A percentile compares a stretch with the other conserved stretches of the same genome.
phyloP scores from a whole-genome alignment of 2,329 filamentous ascomycete species.

The Penicillium rolfsii region DNA sequence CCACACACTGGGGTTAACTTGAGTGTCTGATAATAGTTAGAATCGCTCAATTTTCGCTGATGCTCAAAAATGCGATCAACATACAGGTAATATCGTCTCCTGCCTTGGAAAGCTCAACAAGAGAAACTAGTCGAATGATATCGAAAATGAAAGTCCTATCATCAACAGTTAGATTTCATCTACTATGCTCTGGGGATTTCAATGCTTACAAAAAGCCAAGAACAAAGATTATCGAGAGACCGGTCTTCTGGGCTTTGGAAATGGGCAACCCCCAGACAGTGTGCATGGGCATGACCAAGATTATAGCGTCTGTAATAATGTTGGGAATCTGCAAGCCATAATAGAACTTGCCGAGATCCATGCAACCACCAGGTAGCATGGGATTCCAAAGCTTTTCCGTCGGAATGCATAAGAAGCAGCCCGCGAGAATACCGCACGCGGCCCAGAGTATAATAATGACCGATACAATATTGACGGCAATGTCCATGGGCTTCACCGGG shows the following conservation, averaged over 20 bases:
- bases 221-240: conserved; percentile 33
- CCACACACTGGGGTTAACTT: conserved; percentile 36
- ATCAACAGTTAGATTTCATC: background rate
- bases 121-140: conserved; percentile 31
- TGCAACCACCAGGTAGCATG: conserved; percentile 27
- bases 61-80: background rate
- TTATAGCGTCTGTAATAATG: conserved; percentile 36
- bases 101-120: conserved; percentile 28
- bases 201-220: conserved; percentile 29
- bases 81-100: conserved; percentile 33
- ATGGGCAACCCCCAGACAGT: conserved; percentile 33
- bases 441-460: conserved; percentile 31
- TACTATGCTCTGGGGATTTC: background rate
- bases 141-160: conserved; percentile 32
- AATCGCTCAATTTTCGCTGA: background rate
- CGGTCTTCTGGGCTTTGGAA: conserved; percentile 26
- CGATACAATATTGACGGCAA: conserved; percentile 25
- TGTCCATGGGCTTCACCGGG: conserved; percentile 27
- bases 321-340: conserved; percentile 36
- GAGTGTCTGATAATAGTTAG: conserved; percentile 23
- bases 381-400: conserved; percentile 32
- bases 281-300: conserved; percentile 33
- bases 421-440: conserved; percentile 29
- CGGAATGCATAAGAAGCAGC: conserved; percentile 33
- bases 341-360: conserved; percentile 34